Base-by-base conservation (phyloP, 2,329 filamentous ascomycete genomes). In the Delphinella strobiligena region DNA sequence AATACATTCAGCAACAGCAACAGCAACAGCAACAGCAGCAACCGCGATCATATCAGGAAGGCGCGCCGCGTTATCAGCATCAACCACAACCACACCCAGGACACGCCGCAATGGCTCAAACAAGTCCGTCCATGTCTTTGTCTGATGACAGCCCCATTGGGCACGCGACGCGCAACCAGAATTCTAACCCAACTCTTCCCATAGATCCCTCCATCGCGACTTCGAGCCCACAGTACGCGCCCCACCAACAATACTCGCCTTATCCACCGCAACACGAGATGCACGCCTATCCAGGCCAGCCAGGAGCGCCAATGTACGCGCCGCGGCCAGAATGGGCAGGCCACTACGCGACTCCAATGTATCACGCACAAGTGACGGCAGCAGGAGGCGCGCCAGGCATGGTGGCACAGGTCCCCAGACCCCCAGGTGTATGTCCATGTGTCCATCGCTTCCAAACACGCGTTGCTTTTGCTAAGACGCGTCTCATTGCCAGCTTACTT, bases 201-300 rank as follows among this genome's bases (percentile, higher is more conserved):
- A 88, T 93, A 95, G 89, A 95, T 93, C 87, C 88, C 58, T 93
- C 87, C 63, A 94, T 95, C 62, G 83, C 87, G 64, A 80, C 45
- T 11, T 83, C 86, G 59, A 94, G 86, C 72, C 88, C 89, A 45
- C 88, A 85, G 54, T 95, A 93, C 61, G 75, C 84, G 53, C 82
- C 86, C 49, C 75, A 78, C 48, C 68, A 72, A 47, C 79, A 82
- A 60, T 93, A 93, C 63, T 89, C 87, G 52, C 85, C 88, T 27
- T 95, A 95, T 65, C 78, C 78, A 43, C 77, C 82, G 42, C 80
- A 80, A 49, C 80, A 87, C 71, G 84, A 93, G 52, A 91, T 94
- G 82, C 71, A 79, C 54, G 83, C 93, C 54, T 86, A 87, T 54
- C 69, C 72, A 44, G 77, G 78, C 30, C 69, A 74, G 49, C 65